Conservation (phyloP, 2,329 filamentous ascomycete species). For the Mollisiaceae sp. region DNA sequence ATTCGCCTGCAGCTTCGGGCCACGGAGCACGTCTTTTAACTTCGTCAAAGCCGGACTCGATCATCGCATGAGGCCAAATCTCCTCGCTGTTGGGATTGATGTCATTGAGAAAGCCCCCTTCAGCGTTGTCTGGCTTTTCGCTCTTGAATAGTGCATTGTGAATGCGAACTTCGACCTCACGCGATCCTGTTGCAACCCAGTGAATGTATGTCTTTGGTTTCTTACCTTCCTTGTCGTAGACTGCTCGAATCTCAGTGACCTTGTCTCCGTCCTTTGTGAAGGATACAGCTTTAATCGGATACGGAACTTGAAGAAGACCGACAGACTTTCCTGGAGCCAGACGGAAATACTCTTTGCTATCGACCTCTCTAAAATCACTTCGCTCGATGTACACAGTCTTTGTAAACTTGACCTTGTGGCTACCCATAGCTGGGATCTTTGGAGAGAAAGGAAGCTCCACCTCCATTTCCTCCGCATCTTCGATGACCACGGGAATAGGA, state of each 20-base stretch:
- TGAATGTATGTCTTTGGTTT: constrained; percentile 86
- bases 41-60: constrained; percentile 84
- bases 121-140: constrained; percentile 77
- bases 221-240: constrained; percentile 72
- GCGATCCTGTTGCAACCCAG: constrained; percentile 78
- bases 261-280: constrained; percentile 70
- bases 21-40: constrained; percentile 76
- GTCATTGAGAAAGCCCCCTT: constrained; percentile 82
- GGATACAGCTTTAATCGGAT: constrained; percentile 70
- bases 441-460: constrained; percentile 79
- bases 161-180: constrained; percentile 75
- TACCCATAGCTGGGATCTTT: constrained; percentile 74
- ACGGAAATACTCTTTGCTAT: constrained; percentile 77
- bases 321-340: constrained; percentile 77
- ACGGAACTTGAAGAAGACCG: constrained; percentile 73
- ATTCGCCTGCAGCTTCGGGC: constrained; percentile 76
- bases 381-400: constrained; percentile 85
- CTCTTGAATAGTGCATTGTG: constrained; percentile 87
- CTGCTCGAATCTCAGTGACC: constrained; percentile 69
- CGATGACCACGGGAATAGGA: constrained; percentile 81
- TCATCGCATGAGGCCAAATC: constrained; percentile 76
- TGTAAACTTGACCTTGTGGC: constrained; percentile 67
- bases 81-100: constrained; percentile 85
- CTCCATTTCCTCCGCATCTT: constrained; percentile 74
- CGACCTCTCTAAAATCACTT: constrained; percentile 75